Percentiles rank a stretch among this genome's conserved stretches.
Conservation (phyloP, 257 asterid genomes). For the Solanum verrucosum region DNA sequence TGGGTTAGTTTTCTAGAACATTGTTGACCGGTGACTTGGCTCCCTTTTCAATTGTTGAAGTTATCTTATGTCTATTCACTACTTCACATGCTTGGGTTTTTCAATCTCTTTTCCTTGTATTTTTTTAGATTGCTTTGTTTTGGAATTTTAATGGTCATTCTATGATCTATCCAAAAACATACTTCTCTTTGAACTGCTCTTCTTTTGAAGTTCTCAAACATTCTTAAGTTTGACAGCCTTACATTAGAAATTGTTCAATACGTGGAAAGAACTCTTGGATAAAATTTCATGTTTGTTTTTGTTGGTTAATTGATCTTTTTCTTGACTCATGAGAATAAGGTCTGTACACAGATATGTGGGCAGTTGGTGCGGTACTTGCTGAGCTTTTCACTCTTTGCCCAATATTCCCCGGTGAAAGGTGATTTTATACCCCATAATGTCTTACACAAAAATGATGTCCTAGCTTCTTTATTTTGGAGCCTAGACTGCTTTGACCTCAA, state of each 20-base stretch:
- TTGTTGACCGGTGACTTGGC: neutral
- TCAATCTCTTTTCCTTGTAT: neutral
- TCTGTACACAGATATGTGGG: slow-evolving; percentile 82
- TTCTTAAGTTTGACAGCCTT: neutral
- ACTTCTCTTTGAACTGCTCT: neutral
- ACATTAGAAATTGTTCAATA: neutral
- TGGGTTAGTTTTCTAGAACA: neutral
- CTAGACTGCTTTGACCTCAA: neutral
- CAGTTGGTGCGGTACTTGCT: slow-evolving; percentile 91
- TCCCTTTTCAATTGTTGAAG: neutral
- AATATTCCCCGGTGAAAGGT: slow-evolving; percentile 97
- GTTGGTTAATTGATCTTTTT: neutral
- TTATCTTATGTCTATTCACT: neutral
- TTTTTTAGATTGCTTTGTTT: neutral
- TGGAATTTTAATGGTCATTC: neutral
- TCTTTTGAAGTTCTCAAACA: neutral
- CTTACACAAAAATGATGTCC: neutral
- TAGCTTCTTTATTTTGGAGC: neutral
- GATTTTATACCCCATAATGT: slow-evolving; percentile 13
- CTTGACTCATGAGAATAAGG: neutral
- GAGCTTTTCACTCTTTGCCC: slow-evolving; percentile 89
- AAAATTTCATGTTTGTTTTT: neutral
- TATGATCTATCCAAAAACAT: neutral
- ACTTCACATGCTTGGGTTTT: neutral
- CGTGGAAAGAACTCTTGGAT: neutral